Percentiles rank a stretch among this genome's conserved stretches.
Evolutionary conservation across 2,329 filamentous ascomycete species (phyloP).

Genomic region (Dactylellina leptospora): DNA sequence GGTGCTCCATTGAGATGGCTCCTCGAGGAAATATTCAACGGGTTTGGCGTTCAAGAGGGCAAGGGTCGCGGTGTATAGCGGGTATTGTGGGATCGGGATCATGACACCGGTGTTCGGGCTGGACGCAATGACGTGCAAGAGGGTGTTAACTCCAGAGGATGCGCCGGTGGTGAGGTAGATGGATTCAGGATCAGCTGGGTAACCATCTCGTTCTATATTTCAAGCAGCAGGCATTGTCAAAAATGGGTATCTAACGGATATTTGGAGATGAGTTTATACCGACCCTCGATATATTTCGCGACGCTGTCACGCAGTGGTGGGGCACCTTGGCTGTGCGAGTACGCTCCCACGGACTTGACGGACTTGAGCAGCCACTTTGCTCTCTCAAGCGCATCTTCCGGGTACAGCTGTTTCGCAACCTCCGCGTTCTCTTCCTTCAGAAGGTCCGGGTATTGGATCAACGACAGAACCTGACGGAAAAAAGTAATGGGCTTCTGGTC

Average conservation of each 20-base stretch:
- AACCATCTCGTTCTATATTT: constrained; percentile 80
- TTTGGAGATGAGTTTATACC: too few relatives aligned
- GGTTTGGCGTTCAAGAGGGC: constrained; percentile 82
- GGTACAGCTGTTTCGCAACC: constrained; percentile 80
- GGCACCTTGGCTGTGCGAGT: constrained; percentile 91
- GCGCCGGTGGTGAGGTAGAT: constrained; percentile 93
- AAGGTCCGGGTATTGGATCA: constrained; percentile 87
- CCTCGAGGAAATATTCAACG: constrained; percentile 94
- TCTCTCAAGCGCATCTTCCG: constrained; percentile 85
- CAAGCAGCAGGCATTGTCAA: not conserved
- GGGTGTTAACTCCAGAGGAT: constrained; percentile 91
- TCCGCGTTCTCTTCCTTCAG: constrained; percentile 79
- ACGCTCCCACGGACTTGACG: constrained; percentile 91
- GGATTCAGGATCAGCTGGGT: constrained; percentile 78
- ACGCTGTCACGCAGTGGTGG: constrained; percentile 87
- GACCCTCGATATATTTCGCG: constrained; percentile 89
- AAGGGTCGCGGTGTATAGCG: constrained; percentile 93
- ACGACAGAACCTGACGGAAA: constrained; percentile 93
- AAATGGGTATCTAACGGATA: too few relatives aligned
- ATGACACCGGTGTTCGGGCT: constrained; percentile 80
- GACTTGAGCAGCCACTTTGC: constrained; percentile 82
- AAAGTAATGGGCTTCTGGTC: constrained; percentile 99
- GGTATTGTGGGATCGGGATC: constrained; percentile 96
- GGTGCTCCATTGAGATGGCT: constrained; percentile 85
- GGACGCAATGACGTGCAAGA: constrained; percentile 87